Percentiles rank a stretch among this genome's conserved stretches.
phyloP scores from a whole-genome alignment of 2,329 filamentous ascomycete species.

The Aspergillus intermedius region DNA sequence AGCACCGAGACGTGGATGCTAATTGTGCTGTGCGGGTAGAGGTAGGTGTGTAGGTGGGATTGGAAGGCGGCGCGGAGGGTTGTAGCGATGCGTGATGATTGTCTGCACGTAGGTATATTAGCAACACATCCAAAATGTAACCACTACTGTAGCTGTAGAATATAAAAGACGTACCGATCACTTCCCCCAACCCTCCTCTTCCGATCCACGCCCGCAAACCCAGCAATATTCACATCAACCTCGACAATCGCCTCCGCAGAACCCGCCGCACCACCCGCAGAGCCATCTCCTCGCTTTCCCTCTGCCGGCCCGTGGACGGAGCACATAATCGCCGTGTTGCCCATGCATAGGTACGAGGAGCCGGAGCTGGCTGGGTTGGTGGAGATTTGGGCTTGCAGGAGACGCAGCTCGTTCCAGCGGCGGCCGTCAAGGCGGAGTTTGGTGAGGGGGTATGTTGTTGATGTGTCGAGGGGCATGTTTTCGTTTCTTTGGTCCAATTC shows the following conservation, averaged over 20 bases:
- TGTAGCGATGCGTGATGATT: slow-evolving; percentile 55
- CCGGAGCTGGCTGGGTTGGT: slow-evolving; percentile 91
- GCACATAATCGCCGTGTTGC: slow-evolving; percentile 95
- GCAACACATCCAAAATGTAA: not conserved
- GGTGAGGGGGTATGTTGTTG: slow-evolving; percentile 80
- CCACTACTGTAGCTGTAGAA: not conserved
- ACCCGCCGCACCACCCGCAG: slow-evolving; percentile 37
- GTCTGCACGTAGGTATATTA: slow-evolving; percentile 47
- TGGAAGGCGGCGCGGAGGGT: slow-evolving; percentile 73
- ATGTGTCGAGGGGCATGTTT: slow-evolving; percentile 86
- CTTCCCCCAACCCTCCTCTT: slow-evolving; percentile 62
- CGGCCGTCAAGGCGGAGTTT: slow-evolving; percentile 76
- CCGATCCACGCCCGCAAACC: slow-evolving; percentile 81
- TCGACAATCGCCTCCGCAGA: slow-evolving; percentile 60
- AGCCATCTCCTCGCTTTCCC: slow-evolving; percentile 45
- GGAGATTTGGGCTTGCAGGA: slow-evolving; percentile 79
- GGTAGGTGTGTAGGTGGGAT: slow-evolving; percentile 71
- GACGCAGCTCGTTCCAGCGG: slow-evolving; percentile 94
- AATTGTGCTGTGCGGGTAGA: slow-evolving; percentile 85
- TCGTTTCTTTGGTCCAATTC: not conserved
- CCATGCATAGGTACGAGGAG: slow-evolving; percentile 90
- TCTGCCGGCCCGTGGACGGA: slow-evolving; percentile 83
- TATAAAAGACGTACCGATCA: slow-evolving; percentile 60
- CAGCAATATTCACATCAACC: slow-evolving; percentile 78
- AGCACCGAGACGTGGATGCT: slow-evolving; percentile 78